These are phyloP conservation scores for Coprinopsis cinerea DNA, from an alignment of 768 basidiomycete genomes.

Conservation along the genomic window DNA sequence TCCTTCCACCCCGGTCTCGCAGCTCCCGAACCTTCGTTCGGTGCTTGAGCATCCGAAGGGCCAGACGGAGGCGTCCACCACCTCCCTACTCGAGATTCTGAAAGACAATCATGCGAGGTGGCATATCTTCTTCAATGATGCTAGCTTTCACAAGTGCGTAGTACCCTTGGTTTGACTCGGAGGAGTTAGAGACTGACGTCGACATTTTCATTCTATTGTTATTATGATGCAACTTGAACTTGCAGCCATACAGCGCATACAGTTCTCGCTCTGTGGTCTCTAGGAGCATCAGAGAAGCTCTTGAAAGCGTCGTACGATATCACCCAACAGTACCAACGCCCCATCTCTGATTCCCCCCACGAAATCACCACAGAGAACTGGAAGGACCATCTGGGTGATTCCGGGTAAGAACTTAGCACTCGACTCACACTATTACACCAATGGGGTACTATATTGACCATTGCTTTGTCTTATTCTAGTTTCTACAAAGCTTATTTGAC, in stretches of 20 bases:
- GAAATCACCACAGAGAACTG: slow-evolving; percentile 44
- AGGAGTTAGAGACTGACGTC: too few species aligned
- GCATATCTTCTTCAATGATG: slow-evolving; percentile 49
- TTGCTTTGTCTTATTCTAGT: background rate
- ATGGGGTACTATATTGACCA: background rate
- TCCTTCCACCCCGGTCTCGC: background rate
- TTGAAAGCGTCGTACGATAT: slow-evolving; percentile 32
- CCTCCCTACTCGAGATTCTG: slow-evolving; percentile 20
- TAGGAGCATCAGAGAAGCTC: slow-evolving; percentile 43
- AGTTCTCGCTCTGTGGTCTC: slow-evolving; percentile 48
- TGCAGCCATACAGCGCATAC: slow-evolving; percentile 50
- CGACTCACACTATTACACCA: too few species aligned
- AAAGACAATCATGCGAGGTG: slow-evolving; percentile 44
- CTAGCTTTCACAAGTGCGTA: slow-evolving; percentile 32
- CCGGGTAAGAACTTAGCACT: slow-evolving; percentile 30
- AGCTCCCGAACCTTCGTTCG: background rate
- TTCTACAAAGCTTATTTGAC: background rate
- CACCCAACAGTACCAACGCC: slow-evolving; percentile 29
- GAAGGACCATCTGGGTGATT: slow-evolving; percentile 50
- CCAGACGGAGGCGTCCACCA: background rate
- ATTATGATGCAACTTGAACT: slow-evolving; percentile 26
- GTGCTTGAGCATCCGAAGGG: background rate
- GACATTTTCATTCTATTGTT: too few species aligned
- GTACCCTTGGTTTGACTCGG: background rate
- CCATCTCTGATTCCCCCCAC: slow-evolving; percentile 37